These are phyloP conservation scores for Juncus effusus DNA, from an alignment of 176 grass and related monocot genomes.

Conservation along the genomic window DNA sequence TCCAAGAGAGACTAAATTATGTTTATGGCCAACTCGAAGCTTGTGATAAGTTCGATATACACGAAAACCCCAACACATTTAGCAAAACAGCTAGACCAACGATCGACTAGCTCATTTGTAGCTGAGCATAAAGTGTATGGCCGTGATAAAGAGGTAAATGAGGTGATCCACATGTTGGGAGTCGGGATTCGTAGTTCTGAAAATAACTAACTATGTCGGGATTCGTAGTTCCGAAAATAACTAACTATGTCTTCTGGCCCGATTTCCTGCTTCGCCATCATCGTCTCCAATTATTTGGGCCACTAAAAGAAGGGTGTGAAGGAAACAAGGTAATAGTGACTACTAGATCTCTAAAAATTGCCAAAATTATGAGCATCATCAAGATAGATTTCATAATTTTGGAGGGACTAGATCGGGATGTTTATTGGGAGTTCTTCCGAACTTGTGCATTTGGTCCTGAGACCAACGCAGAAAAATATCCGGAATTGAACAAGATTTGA, in stretches of 20 bases:
- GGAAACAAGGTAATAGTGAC: conserved; percentile 38
- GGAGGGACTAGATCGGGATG: conserved; percentile 29
- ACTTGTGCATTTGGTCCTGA: conserved; percentile 9
- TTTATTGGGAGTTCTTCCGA: conserved; percentile 23
- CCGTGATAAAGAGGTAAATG: background rate
- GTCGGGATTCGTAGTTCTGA: too few species aligned
- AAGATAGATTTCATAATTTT: conserved; percentile 10
- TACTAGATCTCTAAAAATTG: conserved; percentile 20
- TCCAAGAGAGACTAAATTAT: background rate
- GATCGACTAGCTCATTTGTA: background rate
- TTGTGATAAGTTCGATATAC: background rate
- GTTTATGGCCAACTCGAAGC: background rate
- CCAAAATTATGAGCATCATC: background rate
- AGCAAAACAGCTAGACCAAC: background rate
- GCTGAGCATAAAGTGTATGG: background rate
- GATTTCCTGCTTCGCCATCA: too few species aligned
- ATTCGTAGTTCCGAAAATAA: too few species aligned
- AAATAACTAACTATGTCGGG: too few species aligned
- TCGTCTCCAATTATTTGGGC: conserved; percentile 19
- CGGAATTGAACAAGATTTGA: conserved; percentile 16
- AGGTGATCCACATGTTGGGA: background rate
- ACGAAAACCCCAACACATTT: conserved; percentile 7
- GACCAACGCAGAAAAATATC: background rate
- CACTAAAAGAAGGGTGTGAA: background rate
- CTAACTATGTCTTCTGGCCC: too few species aligned